Conservation (phyloP, 176 grass and related monocot species). For the Raddia guianensis region DNA sequence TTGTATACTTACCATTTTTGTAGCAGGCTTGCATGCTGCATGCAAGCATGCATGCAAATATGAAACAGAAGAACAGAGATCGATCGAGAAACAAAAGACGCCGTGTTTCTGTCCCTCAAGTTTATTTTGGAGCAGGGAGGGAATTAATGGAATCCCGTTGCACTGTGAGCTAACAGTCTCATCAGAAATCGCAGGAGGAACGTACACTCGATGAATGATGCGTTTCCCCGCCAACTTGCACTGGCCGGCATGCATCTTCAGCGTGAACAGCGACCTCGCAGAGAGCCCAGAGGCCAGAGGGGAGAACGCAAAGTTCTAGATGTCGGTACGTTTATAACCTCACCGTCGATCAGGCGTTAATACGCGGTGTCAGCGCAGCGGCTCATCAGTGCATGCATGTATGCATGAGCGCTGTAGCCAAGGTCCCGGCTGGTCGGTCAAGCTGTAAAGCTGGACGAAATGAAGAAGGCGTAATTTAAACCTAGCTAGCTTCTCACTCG, state of each 20-base stretch:
- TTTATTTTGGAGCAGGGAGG: neutral
- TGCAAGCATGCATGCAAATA: neutral
- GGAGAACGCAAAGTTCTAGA: neutral
- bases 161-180: conserved; percentile 11
- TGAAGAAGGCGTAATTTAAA: neutral
- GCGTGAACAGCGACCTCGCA: neutral
- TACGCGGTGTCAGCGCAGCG: neutral
- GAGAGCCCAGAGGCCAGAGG: too few relatives aligned
- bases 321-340: neutral
- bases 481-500: too few relatives aligned
- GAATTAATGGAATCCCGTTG: neutral
- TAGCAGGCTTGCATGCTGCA: neutral
- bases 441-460: neutral
- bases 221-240: neutral
- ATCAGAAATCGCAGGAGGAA: neutral
- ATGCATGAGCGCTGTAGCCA: neutral
- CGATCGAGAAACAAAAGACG: neutral
- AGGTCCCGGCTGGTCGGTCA: neutral
- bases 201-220: neutral
- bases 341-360: neutral
- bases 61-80: neutral
- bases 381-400: neutral
- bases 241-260: conserved; percentile 7
- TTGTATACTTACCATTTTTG: neutral
- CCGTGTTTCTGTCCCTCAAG: neutral